These are phyloP conservation scores for Saccharomyces hybrid DNA, from an alignment of 1,139 yeast genomes.

Conservation along the genomic window DNA sequence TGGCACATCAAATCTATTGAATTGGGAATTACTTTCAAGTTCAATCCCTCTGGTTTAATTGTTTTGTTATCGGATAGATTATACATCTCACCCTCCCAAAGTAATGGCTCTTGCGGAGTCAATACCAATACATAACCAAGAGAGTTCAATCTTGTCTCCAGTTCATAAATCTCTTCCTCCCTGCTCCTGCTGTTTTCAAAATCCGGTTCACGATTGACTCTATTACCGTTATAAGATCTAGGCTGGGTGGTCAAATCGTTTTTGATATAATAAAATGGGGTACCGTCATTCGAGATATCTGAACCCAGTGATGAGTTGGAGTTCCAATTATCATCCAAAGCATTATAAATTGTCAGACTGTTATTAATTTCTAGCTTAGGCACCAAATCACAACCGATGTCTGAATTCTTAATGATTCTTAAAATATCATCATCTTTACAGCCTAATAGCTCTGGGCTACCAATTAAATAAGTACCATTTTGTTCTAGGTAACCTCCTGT, in stretches of 20 bases:
- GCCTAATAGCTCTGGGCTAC: constrained; percentile 34
- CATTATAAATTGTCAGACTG: constrained; percentile 28
- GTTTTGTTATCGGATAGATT: constrained; percentile 35
- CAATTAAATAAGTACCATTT: constrained; percentile 46
- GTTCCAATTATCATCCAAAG: constrained; percentile 20
- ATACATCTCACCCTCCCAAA: constrained; percentile 83
- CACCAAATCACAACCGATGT: constrained; percentile 34
- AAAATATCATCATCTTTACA: constrained; percentile 33
- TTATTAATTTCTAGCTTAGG: constrained; percentile 29
- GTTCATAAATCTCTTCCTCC: constrained; percentile 31
- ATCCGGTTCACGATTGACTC: constrained; percentile 6
- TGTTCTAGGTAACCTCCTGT: constrained; percentile 62
- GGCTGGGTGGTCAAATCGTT: constrained; percentile 8
- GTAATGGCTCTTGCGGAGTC: constrained; percentile 76
- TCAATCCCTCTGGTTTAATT: constrained; percentile 24
- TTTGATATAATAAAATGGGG: constrained; percentile 22
- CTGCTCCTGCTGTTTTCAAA: constrained; percentile 28
- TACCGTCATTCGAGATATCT: constrained; percentile 20
- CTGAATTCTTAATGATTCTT: constrained; percentile 31
- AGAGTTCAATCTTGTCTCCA: constrained; percentile 26
- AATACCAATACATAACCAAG: constrained; percentile 64
- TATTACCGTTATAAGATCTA: constrained; percentile 6
- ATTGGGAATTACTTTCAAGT: constrained; percentile 52
- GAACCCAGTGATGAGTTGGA: constrained; percentile 21
- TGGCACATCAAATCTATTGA: constrained; percentile 63